Conservation (phyloP, 768 basidiomycete species). For the Erythrobasidium yunnanense region DNA sequence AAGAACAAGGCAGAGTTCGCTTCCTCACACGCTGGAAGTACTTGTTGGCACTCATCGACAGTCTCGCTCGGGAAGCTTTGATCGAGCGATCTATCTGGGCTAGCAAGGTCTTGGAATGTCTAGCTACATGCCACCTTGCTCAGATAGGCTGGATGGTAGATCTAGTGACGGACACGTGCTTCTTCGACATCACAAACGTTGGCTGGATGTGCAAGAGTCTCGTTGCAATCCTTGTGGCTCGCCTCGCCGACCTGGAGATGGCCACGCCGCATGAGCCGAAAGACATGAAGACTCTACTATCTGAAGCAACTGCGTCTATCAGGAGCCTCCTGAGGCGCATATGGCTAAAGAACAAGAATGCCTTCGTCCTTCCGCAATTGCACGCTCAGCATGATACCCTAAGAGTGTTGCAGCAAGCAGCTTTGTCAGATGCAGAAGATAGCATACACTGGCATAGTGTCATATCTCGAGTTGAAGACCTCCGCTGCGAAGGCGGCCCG, state of each 20-base stretch:
- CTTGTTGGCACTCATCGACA: not conserved
- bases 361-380: not conserved
- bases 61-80: not conserved
- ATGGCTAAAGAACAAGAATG: not conserved
- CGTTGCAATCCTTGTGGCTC: not conserved
- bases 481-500: too few relatives aligned
- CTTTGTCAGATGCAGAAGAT: not conserved
- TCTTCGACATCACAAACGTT: not conserved
- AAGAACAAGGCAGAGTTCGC: not conserved
- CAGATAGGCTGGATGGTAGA: slow-evolving; percentile 6
- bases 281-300: not conserved
- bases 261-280: too few relatives aligned
- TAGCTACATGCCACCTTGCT: not conserved
- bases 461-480: too few relatives aligned
- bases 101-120: not conserved
- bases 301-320: not conserved
- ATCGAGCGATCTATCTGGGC: not conserved
- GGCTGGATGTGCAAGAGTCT: slow-evolving; percentile 14
- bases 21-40: slow-evolving; percentile 6
- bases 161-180: not conserved
- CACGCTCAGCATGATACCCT: not conserved
- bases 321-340: not conserved
- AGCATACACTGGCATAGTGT: too few relatives aligned
- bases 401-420: not conserved
- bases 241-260: too few relatives aligned